A percentile compares a stretch with the other conserved stretches of the same genome.
These are phyloP conservation scores for Colletotrichum sp. DNA, from an alignment of 2,329 filamentous ascomycete species.

Conservation along the genomic window DNA sequence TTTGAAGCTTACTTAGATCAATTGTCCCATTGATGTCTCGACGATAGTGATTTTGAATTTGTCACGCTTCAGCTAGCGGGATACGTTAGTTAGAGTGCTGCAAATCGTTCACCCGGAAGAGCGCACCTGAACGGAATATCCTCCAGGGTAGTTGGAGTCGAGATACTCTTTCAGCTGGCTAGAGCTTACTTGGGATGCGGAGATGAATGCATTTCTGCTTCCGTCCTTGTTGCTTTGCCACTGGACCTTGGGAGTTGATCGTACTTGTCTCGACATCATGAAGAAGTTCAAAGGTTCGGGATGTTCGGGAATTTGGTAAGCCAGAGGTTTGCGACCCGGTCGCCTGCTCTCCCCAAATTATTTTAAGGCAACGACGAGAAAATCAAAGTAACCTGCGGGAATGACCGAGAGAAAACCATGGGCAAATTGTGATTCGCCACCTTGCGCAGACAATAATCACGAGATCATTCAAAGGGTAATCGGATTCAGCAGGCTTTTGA, in stretches of 20 bases:
- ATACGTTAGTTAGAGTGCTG: rapidly evolving
- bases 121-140: constrained; percentile 1
- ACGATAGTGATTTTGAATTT: not conserved
- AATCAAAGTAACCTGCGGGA: not conserved
- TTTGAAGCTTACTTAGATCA: not conserved
- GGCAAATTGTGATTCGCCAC: not conserved
- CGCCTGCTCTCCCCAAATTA: rapidly evolving
- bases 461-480: rapidly evolving
- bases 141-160: not conserved
- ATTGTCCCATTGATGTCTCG: not conserved
- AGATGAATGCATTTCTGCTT: not conserved
- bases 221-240: constrained; percentile 4
- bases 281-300: not conserved
- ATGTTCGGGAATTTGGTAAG: not conserved
- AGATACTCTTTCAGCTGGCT: constrained; percentile 3
- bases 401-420: not conserved
- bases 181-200: constrained; percentile 1
- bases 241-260: not conserved
- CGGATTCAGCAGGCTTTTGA: not conserved
- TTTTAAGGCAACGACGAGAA: not conserved
- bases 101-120: not conserved
- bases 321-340: not conserved
- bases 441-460: not conserved
- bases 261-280: not conserved
- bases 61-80: not conserved